Base-by-base conservation (phyloP, 2,329 filamentous ascomycete genomes). In the Penicillium sp. region DNA sequence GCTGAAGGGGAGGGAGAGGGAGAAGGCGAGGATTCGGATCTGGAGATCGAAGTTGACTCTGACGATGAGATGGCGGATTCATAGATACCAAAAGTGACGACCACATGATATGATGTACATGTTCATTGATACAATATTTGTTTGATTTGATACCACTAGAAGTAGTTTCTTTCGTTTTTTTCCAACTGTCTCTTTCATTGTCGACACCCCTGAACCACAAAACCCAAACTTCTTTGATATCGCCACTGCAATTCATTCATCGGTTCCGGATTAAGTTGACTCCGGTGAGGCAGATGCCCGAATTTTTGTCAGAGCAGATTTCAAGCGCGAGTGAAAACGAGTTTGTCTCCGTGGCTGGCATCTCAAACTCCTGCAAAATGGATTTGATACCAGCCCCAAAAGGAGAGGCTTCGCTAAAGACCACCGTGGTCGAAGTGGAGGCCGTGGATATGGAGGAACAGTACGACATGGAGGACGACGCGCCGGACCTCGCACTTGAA, bases 11-110 rank as follows among this genome's bases (percentile, higher is more conserved):
- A 81, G 29, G 84, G 44, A 34, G 82, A 81, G 29, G 84, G 79
- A 9, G 83, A 81, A 13, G 81, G 78, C 35, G 73, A 72, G 52
- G 80, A 42, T 18, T 79, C 79, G 44, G 82, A 82, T 22, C 79
- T 77, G 40, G 75, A 81, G 56, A 81, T 83, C 35, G 84, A 84
- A 57, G 83, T 82, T 59, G 81, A 77, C 70, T 78, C 76, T 13
- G 72, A 74, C 45, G 75, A 78, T 53, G 78, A 80, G 72, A 89
- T 85, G 86, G 77, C 69, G 45, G 77, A 76, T 65, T 76, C 74
- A 60, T 79, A 70, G 62, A 62, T 39, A 45, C 40, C 32, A 56
- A 47, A 50, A 50, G 34, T 59, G 11, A 73, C 47, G 52, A 56
- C 22, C 50, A 58, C 57, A 63, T 58, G 53, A 60, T 49, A 74